Evolutionary conservation across 371 early-diverging fungal species (phyloP).

Genomic region (Rhizopus sp.): DNA sequence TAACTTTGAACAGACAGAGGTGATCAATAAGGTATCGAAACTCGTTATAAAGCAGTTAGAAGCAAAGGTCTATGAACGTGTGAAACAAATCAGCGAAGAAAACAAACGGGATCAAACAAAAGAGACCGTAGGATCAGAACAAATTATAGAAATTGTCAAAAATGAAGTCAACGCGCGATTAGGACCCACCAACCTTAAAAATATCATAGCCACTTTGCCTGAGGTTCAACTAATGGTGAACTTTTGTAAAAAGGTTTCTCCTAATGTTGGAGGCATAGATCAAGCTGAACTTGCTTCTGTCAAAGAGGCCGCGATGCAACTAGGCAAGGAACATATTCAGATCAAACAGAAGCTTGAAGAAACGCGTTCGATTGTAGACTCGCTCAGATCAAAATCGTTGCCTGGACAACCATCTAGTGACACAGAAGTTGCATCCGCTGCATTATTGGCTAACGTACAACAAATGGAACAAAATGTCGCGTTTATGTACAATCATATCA

Average conservation of each 20-base stretch:
- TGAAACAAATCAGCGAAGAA: constrained; percentile 1
- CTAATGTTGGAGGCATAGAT: not conserved
- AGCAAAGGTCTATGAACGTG: not conserved
- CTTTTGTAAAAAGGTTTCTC: not conserved
- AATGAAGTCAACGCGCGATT: not conserved
- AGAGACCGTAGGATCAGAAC: not conserved
- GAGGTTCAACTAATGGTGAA: constrained; percentile 5
- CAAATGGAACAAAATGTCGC: constrained; percentile 13
- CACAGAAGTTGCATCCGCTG: no score
- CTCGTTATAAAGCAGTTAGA: constrained; percentile 2
- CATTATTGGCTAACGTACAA: constrained; percentile 9
- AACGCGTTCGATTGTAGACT: constrained; percentile 12
- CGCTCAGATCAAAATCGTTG: constrained; percentile 1
- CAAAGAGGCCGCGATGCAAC: not conserved
- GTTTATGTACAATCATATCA: constrained; percentile 19
- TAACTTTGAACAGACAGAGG: constrained; percentile 1
- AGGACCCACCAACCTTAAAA: constrained; percentile 4
- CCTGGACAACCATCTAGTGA: no score
- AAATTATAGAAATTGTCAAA: not conserved
- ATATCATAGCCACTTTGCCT: constrained; percentile 6
- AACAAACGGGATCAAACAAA: not conserved
- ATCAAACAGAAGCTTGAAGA: constrained; percentile 1
- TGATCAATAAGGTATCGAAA: not conserved
- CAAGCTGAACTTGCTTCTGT: not conserved
- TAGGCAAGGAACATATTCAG: not conserved